phyloP scores from a whole-genome alignment of 768 basidiomycete genomes.

The Lactarius sp. region DNA sequence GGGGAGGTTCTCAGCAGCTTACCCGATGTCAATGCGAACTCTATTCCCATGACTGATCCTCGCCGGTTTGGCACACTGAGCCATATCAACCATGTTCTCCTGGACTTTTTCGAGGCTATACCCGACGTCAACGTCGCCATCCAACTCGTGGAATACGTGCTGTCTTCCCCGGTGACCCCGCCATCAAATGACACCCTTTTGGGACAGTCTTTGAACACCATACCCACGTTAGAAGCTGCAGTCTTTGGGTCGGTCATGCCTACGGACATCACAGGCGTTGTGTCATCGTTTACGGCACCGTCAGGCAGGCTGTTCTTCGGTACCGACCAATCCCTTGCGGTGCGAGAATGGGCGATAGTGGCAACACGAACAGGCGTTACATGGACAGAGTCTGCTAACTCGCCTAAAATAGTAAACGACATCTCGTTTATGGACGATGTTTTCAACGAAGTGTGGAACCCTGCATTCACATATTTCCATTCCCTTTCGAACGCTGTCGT shows the following conservation, averaged over 20 bases:
- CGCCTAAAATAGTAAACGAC: constrained; percentile 49
- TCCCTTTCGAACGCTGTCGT: constrained; percentile 29
- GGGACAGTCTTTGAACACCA: constrained; percentile 37
- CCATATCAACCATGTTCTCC: constrained; percentile 51
- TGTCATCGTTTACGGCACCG: constrained; percentile 49
- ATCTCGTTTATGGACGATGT: constrained; percentile 38
- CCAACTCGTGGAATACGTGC: constrained; percentile 47
- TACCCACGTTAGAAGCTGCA: constrained; percentile 57
- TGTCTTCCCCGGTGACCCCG: constrained; percentile 38
- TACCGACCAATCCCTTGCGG: constrained; percentile 41
- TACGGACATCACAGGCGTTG: constrained; percentile 43
- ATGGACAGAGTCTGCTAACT: constrained; percentile 52
- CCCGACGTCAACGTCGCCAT: constrained; percentile 41
- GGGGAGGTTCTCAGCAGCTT: constrained; percentile 48
- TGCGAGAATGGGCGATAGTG: constrained; percentile 53
- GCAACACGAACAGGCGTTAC: constrained; percentile 36
- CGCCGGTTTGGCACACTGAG: constrained; percentile 52
- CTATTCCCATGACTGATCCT: constrained; percentile 40
- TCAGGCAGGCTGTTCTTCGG: constrained; percentile 56
- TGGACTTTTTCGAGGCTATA: constrained; percentile 52
- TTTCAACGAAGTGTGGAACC: constrained; percentile 49
- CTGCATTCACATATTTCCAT: constrained; percentile 35
- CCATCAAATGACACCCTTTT: constrained; percentile 40
- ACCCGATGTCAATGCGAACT: constrained; percentile 36
- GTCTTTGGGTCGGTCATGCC: constrained; percentile 54